These are phyloP conservation scores for Liquidambar formosana DNA, from an alignment of 164 flowering plant species.

Conservation along the genomic window DNA sequence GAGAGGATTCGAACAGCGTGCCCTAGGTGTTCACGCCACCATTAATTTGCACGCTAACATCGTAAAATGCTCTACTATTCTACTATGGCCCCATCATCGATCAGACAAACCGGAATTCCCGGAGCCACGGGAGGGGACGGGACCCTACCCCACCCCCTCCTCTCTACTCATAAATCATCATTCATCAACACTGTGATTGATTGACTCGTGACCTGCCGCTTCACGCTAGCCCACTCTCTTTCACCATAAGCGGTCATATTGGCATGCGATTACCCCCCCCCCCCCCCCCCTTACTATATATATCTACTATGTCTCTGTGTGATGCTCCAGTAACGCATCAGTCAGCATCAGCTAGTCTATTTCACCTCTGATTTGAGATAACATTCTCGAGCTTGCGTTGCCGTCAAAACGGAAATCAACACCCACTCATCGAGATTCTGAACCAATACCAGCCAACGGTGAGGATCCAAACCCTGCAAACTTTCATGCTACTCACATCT, in stretches of 20 bases:
- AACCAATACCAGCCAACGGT: not conserved
- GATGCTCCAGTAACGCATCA: not conserved
- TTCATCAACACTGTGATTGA: constrained; percentile 4
- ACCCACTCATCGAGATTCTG: not conserved
- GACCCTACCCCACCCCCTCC: not conserved
- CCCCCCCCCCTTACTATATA: not conserved
- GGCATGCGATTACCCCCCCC: not conserved
- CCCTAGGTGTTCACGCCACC: not conserved
- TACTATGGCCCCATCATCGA: not conserved
- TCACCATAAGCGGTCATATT: too few species aligned
- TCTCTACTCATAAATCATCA: not conserved
- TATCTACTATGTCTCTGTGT: not conserved
- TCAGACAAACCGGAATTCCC: not conserved
- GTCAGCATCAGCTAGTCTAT: constrained; percentile 7
- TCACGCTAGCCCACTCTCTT: not conserved
- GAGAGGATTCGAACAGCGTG: too few species aligned
- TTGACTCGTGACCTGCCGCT: too few species aligned
- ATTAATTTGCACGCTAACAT: constrained; percentile 8
- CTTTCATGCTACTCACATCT: constrained; percentile 7
- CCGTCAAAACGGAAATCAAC: not conserved
- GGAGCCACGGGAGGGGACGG: not conserved
- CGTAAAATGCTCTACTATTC: not conserved
- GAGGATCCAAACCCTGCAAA: constrained; percentile 7
- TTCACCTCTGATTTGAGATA: not conserved
- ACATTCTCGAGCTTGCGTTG: not conserved